A percentile compares a stretch with the other conserved stretches of the same genome.
These are phyloP conservation scores for Saksenaea oblongispora DNA, from an alignment of 371 early-diverging fungal genomes.

Conservation along the genomic window DNA sequence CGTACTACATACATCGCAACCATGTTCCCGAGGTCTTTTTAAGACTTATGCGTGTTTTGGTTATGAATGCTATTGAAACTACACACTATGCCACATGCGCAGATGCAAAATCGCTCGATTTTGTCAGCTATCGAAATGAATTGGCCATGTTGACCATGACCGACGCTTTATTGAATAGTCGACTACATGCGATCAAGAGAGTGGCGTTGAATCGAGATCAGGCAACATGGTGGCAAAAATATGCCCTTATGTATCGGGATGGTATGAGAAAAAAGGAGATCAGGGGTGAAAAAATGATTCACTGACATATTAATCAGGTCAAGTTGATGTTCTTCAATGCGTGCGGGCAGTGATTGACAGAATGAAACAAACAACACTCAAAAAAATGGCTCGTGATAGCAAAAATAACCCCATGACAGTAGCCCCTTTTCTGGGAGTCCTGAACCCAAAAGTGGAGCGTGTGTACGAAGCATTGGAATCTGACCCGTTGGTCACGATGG, in stretches of 20 bases:
- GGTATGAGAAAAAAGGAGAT: constrained; percentile 29
- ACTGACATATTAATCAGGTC: constrained; percentile 21
- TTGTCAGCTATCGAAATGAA: constrained; percentile 54
- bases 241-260: constrained; percentile 50
- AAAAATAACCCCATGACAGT: constrained; percentile 18
- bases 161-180: constrained; percentile 27
- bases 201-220: constrained; percentile 14
- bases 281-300: constrained; percentile 8
- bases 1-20: constrained; percentile 48
- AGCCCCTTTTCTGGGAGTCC: constrained; percentile 36
- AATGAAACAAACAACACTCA: constrained; percentile 21
- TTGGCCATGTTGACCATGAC: constrained; percentile 50
- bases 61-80: constrained; percentile 58
- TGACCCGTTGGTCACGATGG: constrained; percentile 11
- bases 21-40: constrained; percentile 46
- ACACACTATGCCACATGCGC: constrained; percentile 21
- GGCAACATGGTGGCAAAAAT: constrained; percentile 37
- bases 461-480: constrained; percentile 2
- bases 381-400: constrained; percentile 26
- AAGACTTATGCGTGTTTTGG: constrained; percentile 60
- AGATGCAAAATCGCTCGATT: constrained; percentile 28
- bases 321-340: constrained; percentile 24
- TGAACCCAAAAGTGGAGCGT: constrained; percentile 18
- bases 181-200: constrained; percentile 26
- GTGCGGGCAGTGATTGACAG: constrained; percentile 24